phyloP scores from a whole-genome alignment of 176 grass and related monocot species.

The Avena atlantica region DNA sequence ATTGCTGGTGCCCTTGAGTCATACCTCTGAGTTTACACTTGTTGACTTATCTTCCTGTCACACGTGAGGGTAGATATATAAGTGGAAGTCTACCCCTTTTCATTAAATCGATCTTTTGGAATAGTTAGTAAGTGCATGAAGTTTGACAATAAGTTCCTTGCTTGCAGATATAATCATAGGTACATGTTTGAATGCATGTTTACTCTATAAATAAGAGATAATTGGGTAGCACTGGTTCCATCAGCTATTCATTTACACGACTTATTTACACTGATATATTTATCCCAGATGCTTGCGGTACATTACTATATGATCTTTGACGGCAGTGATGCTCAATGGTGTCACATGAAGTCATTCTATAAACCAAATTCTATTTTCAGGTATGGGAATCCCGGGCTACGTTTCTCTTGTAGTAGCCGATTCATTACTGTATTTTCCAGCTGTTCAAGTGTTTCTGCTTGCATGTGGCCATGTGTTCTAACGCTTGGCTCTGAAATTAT shows the following conservation, averaged over 20 bases:
- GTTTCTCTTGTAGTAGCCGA: neutral
- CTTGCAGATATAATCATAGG: neutral
- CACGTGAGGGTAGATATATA: too few relatives aligned
- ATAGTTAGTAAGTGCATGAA: too few relatives aligned
- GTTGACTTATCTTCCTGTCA: too few relatives aligned
- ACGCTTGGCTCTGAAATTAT: neutral
- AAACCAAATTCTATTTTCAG: conserved; percentile 61
- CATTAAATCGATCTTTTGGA: too few relatives aligned
- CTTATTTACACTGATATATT: conserved; percentile 29
- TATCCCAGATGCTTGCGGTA: conserved; percentile 63
- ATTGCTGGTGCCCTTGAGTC: too few relatives aligned
- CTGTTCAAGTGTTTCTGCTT: conserved; percentile 15
- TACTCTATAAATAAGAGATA: conserved; percentile 5
- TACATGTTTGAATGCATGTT: conserved; percentile 21
- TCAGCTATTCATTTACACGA: neutral
- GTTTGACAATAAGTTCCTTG: neutral
- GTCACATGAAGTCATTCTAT: conserved; percentile 69
- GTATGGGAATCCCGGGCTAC: conserved; percentile 33
- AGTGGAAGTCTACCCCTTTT: too few relatives aligned
- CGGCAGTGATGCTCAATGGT: conserved; percentile 57
- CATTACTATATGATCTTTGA: conserved; percentile 86
- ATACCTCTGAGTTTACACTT: too few relatives aligned
- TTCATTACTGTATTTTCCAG: neutral
- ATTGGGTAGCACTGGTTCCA: neutral
- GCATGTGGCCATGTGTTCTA: conserved; percentile 2